Percentiles rank a stretch among this genome's conserved stretches.
Conservation (phyloP, 768 basidiomycete genomes). For the Leccinum ochraceum region DNA sequence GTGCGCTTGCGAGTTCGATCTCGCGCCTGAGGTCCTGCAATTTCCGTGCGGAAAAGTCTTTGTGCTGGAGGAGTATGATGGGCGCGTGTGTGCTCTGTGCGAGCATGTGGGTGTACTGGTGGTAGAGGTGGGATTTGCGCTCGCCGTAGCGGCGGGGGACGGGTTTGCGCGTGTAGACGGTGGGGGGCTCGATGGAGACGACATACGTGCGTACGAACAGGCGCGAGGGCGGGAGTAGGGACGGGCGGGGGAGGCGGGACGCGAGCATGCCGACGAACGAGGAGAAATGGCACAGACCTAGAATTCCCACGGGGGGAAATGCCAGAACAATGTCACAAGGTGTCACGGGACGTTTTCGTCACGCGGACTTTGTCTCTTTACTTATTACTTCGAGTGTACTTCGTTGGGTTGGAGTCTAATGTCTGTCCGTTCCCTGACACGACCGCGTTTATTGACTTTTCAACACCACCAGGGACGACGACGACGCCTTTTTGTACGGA, state of each 20-base stretch:
- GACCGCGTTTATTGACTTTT: constrained; percentile 27
- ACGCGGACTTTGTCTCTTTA: constrained; percentile 28
- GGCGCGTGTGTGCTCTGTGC: constrained; percentile 55
- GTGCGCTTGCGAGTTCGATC: constrained; percentile 56
- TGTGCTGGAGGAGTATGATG: constrained; percentile 77
- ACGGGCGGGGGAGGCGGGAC: constrained; percentile 5
- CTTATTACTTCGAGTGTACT: constrained; percentile 15
- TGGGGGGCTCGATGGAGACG: constrained; percentile 55
- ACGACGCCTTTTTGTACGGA: constrained; percentile 81
- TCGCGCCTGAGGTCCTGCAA: constrained; percentile 70
- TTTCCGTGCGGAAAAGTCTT: constrained; percentile 69
- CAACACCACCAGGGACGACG: constrained; percentile 59
- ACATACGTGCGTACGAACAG: constrained; percentile 46
- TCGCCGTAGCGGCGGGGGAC: constrained; percentile 69
- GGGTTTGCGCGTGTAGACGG: constrained; percentile 52
- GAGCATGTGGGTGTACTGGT: constrained; percentile 77
- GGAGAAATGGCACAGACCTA: no score
- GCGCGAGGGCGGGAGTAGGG: not conserved
- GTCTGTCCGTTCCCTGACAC: constrained; percentile 28
- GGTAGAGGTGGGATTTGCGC: constrained; percentile 80
- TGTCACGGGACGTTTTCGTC: constrained; percentile 27
- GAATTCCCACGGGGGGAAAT: no score
- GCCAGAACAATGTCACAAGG: constrained; percentile 19
- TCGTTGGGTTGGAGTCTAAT: constrained; percentile 27
- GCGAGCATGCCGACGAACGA: constrained; percentile 12